These are phyloP conservation scores for Ogataea wickerhamii DNA, from an alignment of 805 yeast species.

Conservation along the genomic window DNA sequence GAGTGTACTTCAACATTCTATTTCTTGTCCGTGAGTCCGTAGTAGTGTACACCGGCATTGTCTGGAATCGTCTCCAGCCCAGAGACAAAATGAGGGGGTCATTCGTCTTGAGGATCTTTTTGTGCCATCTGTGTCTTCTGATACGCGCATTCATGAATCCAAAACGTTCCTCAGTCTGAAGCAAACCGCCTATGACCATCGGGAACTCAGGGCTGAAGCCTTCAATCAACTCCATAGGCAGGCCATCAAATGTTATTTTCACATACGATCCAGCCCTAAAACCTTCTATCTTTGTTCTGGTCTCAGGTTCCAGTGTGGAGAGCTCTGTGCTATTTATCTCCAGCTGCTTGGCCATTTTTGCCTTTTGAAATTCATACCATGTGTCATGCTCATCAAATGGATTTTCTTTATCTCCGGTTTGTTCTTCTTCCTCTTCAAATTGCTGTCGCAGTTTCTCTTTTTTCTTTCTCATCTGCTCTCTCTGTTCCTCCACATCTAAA, in stretches of 20 bases:
- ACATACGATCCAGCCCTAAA: constrained; percentile 92
- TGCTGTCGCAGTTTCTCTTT: constrained; percentile 86
- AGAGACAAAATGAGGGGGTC: constrained; percentile 91
- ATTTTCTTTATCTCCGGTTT: constrained; percentile 65
- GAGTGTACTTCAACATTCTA: constrained; percentile 96
- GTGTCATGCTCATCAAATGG: constrained; percentile 75
- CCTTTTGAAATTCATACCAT: constrained; percentile 97
- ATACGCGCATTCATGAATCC: constrained; percentile 91
- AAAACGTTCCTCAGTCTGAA: constrained; percentile 87
- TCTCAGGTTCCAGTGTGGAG: constrained; percentile 68
- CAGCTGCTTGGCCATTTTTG: constrained; percentile 92
- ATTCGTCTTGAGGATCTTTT: constrained; percentile 87
- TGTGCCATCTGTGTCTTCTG: constrained; percentile 99
- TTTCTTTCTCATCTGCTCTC: constrained; percentile 80
- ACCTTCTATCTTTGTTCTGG: constrained; percentile 84
- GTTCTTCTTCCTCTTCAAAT: constrained; percentile 78
- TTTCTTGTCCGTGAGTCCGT: constrained; percentile 97
- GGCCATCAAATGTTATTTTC: constrained; percentile 71
- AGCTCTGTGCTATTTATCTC: constrained; percentile 86
- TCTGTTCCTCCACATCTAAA: constrained; percentile 64
- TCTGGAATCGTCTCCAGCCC: constrained; percentile 99
- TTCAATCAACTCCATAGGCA: constrained; percentile 89
- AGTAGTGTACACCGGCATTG: constrained; percentile 92
- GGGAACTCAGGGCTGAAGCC: constrained; percentile 85
- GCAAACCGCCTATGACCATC: constrained; percentile 82